A percentile compares a stretch with the other conserved stretches of the same genome.
These are phyloP conservation scores for Plasmodium chabaudi DNA, from an alignment of 169 alveolate genomes.

Conservation along the genomic window DNA sequence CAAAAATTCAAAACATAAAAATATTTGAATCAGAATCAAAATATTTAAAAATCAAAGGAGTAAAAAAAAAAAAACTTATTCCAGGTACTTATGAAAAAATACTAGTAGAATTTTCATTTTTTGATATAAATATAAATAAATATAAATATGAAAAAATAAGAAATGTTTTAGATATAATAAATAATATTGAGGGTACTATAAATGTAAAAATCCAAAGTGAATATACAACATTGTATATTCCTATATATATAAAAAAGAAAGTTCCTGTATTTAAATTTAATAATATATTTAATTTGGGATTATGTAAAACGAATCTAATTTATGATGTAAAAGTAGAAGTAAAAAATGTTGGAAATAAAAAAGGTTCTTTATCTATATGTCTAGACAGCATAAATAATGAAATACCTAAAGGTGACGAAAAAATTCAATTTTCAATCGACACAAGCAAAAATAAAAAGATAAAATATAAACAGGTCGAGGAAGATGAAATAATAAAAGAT, in stretches of 20 bases:
- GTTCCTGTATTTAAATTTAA: conserved; percentile 34
- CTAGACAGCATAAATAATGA: not conserved
- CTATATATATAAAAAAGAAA: conserved; percentile 59
- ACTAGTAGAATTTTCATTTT: conserved; percentile 44
- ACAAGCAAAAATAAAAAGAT: not conserved
- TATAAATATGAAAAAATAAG: conserved; percentile 13
- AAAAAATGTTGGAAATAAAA: conserved; percentile 48
- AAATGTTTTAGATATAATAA: conserved; percentile 13
- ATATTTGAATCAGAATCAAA: conserved; percentile 48
- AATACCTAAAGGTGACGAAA: not conserved
- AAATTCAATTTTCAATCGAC: not conserved
- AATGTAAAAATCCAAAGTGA: conserved; percentile 36
- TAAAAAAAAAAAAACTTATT: conserved; percentile 51
- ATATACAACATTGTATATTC: conserved; percentile 30
- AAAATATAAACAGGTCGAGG: too few relatives aligned
- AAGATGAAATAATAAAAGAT: too few relatives aligned
- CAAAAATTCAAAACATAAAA: conserved; percentile 43
- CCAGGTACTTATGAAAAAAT: conserved; percentile 67
- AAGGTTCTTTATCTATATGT: conserved; percentile 15
- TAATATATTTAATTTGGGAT: conserved; percentile 35
- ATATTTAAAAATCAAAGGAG: conserved; percentile 54
- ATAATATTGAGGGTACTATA: conserved; percentile 26
- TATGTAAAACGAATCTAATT: conserved; percentile 33
- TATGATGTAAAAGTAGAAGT: conserved; percentile 25
- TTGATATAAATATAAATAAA: conserved; percentile 27